Evolutionary conservation across 2,329 filamentous ascomycete genomes (phyloP).

Genomic region (Aspergillus udagawae): DNA sequence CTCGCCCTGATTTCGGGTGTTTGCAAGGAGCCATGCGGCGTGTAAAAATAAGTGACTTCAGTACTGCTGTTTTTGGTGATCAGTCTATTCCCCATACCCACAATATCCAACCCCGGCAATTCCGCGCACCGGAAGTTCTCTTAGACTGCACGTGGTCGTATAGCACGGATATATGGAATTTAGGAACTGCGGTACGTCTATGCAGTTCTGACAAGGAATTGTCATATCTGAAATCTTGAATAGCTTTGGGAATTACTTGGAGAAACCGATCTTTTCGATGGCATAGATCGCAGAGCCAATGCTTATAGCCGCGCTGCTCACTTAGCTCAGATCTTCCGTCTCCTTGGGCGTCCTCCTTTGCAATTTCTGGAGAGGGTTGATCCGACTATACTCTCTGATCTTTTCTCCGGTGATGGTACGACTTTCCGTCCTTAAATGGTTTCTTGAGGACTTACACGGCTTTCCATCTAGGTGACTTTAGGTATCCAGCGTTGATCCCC

Average conservation of each 20-base stretch:
- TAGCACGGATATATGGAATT: slow-evolving; percentile 36
- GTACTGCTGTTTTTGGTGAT: too few relatives aligned
- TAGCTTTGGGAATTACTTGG: slow-evolving; percentile 31
- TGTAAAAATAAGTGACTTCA: too few relatives aligned
- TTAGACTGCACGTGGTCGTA: slow-evolving; percentile 31
- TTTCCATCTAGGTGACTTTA: slow-evolving; percentile 1
- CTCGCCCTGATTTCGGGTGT: too few relatives aligned
- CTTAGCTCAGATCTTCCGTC: slow-evolving; percentile 20
- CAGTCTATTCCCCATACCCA: slow-evolving; percentile 25
- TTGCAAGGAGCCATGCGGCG: too few relatives aligned
- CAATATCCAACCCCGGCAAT: slow-evolving; percentile 40
- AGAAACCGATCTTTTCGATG: slow-evolving; percentile 24
- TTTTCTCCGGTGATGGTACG: slow-evolving; percentile 16
- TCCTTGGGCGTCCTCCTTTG: slow-evolving; percentile 22
- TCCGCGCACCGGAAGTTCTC: slow-evolving; percentile 34
- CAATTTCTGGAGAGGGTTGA: slow-evolving; percentile 9
- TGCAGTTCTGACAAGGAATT: neutral
- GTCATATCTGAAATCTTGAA: neutral
- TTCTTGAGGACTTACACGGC: neutral
- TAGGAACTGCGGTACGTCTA: slow-evolving; percentile 27
- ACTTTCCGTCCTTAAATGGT: neutral
- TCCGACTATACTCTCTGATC: neutral
- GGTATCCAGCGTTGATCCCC: neutral
- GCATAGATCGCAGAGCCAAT: slow-evolving; percentile 15
- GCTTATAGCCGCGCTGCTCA: slow-evolving; percentile 20